phyloP scores from a whole-genome alignment of 106 monocot genomes.

The Dendrobium nobile region DNA sequence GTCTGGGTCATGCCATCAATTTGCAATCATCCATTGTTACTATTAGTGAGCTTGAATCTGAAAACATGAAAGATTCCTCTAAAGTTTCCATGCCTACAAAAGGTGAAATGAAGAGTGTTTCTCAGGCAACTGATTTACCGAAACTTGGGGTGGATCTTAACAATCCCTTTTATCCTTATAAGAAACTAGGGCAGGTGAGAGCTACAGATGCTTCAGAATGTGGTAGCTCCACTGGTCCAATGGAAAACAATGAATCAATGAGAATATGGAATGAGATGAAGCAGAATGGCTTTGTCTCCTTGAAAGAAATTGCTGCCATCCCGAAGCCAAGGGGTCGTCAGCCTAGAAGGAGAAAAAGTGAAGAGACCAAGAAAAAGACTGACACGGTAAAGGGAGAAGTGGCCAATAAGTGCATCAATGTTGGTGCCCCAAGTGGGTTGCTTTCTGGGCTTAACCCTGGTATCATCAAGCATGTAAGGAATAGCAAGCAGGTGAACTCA shows the following conservation, averaged over 20 bases:
- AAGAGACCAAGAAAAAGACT: conserved; percentile 40
- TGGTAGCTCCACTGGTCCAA: conserved; percentile 63
- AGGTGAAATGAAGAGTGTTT: background rate
- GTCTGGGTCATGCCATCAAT: conserved; percentile 9
- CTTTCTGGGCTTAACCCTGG: conserved; percentile 80
- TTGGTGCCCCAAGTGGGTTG: conserved; percentile 59
- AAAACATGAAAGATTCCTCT: background rate
- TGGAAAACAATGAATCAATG: conserved; percentile 52
- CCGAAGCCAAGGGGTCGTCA: conserved; percentile 40
- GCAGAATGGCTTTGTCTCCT: conserved; percentile 71
- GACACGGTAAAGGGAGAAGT: conserved; percentile 32
- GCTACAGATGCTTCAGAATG: conserved; percentile 56
- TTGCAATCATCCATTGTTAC: background rate
- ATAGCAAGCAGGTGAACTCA: conserved; percentile 72
- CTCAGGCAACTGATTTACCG: conserved; percentile 7
- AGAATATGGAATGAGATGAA: conserved; percentile 89
- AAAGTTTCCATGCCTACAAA: background rate
- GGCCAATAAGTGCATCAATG: conserved; percentile 33
- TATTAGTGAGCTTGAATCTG: conserved; percentile 1
- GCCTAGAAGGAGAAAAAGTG: conserved; percentile 48
- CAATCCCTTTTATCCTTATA: conserved; percentile 69
- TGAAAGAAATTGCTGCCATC: conserved; percentile 37
- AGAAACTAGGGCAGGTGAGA: conserved; percentile 38
- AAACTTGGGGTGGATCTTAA: conserved; percentile 16
- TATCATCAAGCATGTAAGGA: conserved; percentile 85